Base-by-base conservation (phyloP, 2,329 filamentous ascomycete genomes). In the Chaetomiaceae sp. region DNA sequence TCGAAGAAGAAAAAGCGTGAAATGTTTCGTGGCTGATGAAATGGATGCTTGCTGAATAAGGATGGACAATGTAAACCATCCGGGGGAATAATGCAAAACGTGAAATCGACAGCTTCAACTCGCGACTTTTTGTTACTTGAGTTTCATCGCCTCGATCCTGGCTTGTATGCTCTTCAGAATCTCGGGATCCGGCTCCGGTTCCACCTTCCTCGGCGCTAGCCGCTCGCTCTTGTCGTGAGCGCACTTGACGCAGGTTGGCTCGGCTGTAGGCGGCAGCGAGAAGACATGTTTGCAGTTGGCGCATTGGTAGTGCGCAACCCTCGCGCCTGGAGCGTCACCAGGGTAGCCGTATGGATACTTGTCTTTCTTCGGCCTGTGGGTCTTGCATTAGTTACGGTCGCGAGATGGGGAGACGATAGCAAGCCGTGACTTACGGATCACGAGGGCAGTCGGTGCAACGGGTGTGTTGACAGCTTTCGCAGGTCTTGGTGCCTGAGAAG, bases 361-460 rank as follows among this genome's bases (percentile, higher is more conserved):
- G 58, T 78, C 73, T 58, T 76, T 79, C 67, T 84, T 86, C 50
- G 81, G 70, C 39, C 79, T 83, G 57, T 19, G 14, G 12, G 15
- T 15, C 53, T 33, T 56, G 49, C 14, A 45, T 49, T 36, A 54
- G 42, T 29, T 27, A 6, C 32, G 3, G 26, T 6, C 48, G 11
- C 20, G 11, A 15, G 27, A 22, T 17, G 20, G 27, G 24, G 22
- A 9, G 30, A 26, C 29, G 14, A 14, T n/a, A n/a, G n/a, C n/a
- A 32, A 14, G 29, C 29, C 15, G 12, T n/a, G 14, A 43, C 84
- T 64, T 77, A 88, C 75, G 88, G 88, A 59, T 88, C 82, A 57
- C 88, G 75, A 22, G 86, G 87, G 63, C 88, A 94, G 60, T 84
- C 84, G 32, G 81, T 86, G 70, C 88, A 95, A 44, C 87, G 81